Percentiles rank a stretch among this genome's conserved stretches.
Conservation (phyloP, 176 grass and related monocot species). For the Lolium multiflorum region DNA sequence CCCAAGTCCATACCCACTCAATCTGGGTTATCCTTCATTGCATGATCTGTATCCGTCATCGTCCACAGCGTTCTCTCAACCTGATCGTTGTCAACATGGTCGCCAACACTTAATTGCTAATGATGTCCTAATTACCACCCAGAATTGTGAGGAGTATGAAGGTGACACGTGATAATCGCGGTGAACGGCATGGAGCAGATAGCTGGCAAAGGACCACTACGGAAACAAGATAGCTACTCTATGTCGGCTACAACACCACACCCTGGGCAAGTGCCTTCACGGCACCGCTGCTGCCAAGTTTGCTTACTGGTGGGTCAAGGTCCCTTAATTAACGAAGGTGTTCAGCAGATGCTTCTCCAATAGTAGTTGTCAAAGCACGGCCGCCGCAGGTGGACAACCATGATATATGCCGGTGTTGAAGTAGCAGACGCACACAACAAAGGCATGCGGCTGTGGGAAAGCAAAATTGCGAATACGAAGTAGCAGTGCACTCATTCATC, state of each 20-base stretch:
- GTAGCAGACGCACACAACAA: neutral
- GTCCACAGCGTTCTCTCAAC: neutral
- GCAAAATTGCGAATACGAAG: neutral
- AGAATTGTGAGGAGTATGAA: neutral
- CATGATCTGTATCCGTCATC: neutral
- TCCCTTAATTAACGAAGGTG: neutral
- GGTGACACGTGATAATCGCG: neutral
- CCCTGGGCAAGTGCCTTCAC: neutral
- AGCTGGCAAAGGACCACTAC: neutral
- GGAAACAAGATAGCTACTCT: neutral
- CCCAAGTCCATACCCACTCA: neutral
- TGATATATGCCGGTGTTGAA: neutral
- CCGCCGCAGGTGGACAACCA: neutral
- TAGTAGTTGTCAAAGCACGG: neutral
- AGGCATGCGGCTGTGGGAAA: neutral
- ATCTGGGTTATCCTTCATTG: neutral
- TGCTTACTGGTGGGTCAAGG: neutral
- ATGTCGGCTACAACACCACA: neutral
- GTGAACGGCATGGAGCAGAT: neutral
- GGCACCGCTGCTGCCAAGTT: neutral
- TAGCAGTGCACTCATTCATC: neutral
- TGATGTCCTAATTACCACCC: neutral
- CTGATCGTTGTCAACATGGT: neutral
- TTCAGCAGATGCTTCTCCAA: neutral
- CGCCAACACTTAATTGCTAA: neutral